These are phyloP conservation scores for Ophiostoma piceae DNA, from an alignment of 2,329 filamentous ascomycete species.

Conservation along the genomic window DNA sequence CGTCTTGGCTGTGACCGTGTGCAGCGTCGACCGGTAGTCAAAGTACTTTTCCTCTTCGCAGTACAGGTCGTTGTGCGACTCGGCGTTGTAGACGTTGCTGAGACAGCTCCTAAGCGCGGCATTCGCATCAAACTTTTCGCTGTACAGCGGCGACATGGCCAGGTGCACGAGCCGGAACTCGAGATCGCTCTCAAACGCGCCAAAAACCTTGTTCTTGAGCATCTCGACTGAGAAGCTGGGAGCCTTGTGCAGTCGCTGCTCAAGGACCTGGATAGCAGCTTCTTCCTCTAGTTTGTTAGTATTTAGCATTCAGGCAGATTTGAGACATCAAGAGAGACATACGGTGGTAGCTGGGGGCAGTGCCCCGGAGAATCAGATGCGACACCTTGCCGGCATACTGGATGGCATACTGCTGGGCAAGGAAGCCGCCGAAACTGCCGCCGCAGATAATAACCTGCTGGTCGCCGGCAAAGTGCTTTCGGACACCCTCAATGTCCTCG, in stretches of 20 bases:
- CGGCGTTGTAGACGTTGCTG: conserved; percentile 34
- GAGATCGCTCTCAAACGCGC: conserved; percentile 35
- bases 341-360: conserved; percentile 36
- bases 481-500: conserved; percentile 36
- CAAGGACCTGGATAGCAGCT: conserved; percentile 33
- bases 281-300: conserved; percentile 30
- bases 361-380: conserved; percentile 36
- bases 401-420: conserved; percentile 39
- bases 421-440: conserved; percentile 39
- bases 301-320: no score
- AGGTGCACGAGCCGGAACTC: conserved; percentile 38
- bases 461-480: conserved; percentile 31
- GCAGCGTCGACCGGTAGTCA: conserved; percentile 35
- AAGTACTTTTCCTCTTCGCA: conserved; percentile 37
- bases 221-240: conserved; percentile 37
- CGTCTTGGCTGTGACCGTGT: conserved; percentile 34
- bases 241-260: conserved; percentile 33
- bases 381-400: conserved; percentile 34
- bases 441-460: conserved; percentile 35
- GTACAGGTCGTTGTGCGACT: conserved; percentile 38
- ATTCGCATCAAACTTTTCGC: conserved; percentile 35
- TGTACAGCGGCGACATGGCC: conserved; percentile 37
- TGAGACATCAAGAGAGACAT: not conserved
- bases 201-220: conserved; percentile 38
- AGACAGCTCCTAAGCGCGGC: conserved; percentile 32